Evolutionary conservation across 176 grass and related monocot species (phyloP).

Genomic region (Eremochloa ophiuroides): DNA sequence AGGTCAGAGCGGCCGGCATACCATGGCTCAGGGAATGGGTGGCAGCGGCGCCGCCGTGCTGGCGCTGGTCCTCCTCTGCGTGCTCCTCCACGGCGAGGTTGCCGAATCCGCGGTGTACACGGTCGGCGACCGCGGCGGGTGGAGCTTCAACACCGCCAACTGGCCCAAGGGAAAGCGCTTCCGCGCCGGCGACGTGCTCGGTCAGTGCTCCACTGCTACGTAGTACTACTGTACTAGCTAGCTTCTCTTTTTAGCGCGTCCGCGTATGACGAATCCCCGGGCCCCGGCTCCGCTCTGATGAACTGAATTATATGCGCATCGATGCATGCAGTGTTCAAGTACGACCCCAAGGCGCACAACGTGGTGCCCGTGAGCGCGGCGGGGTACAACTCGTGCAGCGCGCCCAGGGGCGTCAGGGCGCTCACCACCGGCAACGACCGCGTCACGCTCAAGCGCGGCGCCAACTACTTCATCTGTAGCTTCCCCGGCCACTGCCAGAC

Average conservation of each 20-base stretch:
- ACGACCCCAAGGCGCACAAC: constrained; percentile 62
- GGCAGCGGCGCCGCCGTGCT: constrained; percentile 32
- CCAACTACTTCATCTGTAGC: constrained; percentile 83
- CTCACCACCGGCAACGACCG: constrained; percentile 68
- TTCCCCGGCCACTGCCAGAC: constrained; percentile 67
- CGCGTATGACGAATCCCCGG: too few species aligned
- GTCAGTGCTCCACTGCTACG: constrained; percentile 27
- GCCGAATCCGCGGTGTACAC: too few species aligned
- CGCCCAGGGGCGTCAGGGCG: constrained; percentile 25
- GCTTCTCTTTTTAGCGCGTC: not conserved
- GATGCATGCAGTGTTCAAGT: constrained; percentile 58
- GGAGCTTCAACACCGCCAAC: too few species aligned
- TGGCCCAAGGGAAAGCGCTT: constrained; percentile 8
- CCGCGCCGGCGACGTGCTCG: constrained; percentile 77
- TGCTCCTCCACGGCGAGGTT: not conserved
- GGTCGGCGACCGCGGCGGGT: constrained; percentile 39
- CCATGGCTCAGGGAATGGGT: constrained; percentile 73
- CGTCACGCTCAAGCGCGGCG: constrained; percentile 62
- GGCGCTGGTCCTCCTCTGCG: constrained; percentile 42
- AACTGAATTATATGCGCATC: too few species aligned
- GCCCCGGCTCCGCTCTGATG: too few species aligned
- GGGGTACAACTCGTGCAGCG: constrained; percentile 54
- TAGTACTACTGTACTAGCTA: not conserved
- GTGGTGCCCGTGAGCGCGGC: constrained; percentile 56
- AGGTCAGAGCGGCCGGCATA: not conserved